Conservation (phyloP, 2,329 filamentous ascomycete species). For the Trichoderma polysporum region DNA sequence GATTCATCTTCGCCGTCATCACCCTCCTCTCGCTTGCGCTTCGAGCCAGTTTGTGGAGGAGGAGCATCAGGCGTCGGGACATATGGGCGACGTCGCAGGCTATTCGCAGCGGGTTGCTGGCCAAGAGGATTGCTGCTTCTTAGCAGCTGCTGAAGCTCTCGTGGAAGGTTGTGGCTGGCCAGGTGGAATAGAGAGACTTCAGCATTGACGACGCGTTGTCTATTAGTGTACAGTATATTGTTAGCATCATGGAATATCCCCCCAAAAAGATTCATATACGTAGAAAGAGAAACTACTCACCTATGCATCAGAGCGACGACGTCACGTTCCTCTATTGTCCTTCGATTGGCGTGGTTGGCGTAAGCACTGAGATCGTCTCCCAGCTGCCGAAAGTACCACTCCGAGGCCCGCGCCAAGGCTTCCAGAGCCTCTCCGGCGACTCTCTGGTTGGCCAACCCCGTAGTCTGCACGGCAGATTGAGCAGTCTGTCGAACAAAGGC, state of each 20-base stretch:
- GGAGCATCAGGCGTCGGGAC: neutral
- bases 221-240: constrained; percentile 38
- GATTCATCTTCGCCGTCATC: constrained; percentile 35
- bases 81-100: neutral
- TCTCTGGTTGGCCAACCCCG: constrained; percentile 64
- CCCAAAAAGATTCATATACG: neutral
- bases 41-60: constrained; percentile 25
- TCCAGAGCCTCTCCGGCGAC: constrained; percentile 72
- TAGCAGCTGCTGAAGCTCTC: constrained; percentile 79
- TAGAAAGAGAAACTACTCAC: constrained; percentile 49
- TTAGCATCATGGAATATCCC: neutral
- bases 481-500: constrained; percentile 73
- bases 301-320: constrained; percentile 79
- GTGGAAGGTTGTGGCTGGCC: constrained; percentile 77
- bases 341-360: constrained; percentile 77
- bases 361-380: constrained; percentile 78
- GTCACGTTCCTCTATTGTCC: constrained; percentile 83
- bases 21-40: constrained; percentile 31
- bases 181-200: constrained; percentile 78
- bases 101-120: neutral
- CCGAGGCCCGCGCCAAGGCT: constrained; percentile 75
- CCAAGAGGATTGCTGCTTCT: constrained; percentile 44
- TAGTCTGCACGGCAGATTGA: constrained; percentile 67
- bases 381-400: constrained; percentile 90
- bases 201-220: constrained; percentile 73